Conservation (phyloP, 2,329 filamentous ascomycete genomes). For the Fusarium fracticaudum region DNA sequence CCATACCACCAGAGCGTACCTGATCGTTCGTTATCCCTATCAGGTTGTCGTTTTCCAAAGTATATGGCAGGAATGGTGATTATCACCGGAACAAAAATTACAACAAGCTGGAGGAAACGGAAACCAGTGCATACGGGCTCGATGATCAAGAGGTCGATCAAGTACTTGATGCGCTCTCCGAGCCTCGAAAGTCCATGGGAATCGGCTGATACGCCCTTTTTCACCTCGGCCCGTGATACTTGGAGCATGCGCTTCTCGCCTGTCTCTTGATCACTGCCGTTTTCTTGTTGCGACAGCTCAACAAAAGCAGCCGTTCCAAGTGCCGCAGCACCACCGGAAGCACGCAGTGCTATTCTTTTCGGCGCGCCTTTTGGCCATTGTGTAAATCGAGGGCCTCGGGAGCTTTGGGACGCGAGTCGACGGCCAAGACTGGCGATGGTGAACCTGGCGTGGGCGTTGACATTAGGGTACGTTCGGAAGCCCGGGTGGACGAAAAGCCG, state of each 20-base stretch:
- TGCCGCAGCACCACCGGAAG: slow-evolving; percentile 52
- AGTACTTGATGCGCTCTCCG: slow-evolving; percentile 68
- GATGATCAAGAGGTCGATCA: slow-evolving; percentile 77
- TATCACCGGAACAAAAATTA: slow-evolving; percentile 93
- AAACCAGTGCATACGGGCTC: slow-evolving; percentile 89
- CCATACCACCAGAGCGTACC: slow-evolving; percentile 96
- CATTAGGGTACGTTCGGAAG: slow-evolving; percentile 43
- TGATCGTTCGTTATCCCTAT: slow-evolving; percentile 76
- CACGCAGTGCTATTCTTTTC: slow-evolving; percentile 49
- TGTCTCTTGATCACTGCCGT: slow-evolving; percentile 65
- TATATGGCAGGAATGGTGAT: slow-evolving; percentile 81
- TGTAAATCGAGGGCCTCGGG: slow-evolving; percentile 37
- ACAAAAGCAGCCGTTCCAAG: slow-evolving; percentile 68
- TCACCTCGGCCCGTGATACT: slow-evolving; percentile 80
- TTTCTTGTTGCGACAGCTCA: slow-evolving; percentile 65
- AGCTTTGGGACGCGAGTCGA: slow-evolving; percentile 40
- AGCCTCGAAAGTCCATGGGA: slow-evolving; percentile 68
- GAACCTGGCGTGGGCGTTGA: slow-evolving; percentile 6
- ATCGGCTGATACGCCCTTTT: slow-evolving; percentile 71
- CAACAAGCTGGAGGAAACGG: slow-evolving; percentile 85
- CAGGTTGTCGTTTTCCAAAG: slow-evolving; percentile 72
- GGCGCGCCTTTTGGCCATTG: slow-evolving; percentile 38
- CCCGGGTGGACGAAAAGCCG: slow-evolving; percentile 55
- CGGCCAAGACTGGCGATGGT: slow-evolving; percentile 27
- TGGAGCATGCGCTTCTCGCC: slow-evolving; percentile 88